Base-by-base conservation (phyloP, 768 basidiomycete genomes). In the Cystobasidium ongulense region DNA sequence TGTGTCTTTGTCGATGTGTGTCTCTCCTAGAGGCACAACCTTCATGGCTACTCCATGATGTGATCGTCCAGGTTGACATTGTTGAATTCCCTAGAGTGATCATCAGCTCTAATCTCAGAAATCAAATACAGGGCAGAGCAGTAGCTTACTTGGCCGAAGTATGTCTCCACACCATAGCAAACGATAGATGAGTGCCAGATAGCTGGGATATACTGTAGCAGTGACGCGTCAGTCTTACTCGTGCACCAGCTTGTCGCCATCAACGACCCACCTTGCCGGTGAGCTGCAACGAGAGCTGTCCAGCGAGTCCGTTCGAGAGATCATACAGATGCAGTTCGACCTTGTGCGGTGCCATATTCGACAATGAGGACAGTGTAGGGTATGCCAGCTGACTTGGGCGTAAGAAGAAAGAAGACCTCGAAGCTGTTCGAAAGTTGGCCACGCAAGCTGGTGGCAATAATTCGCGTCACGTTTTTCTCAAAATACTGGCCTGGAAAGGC, bases 161-260 rank as follows among this genome's bases (percentile, higher is more conserved):
- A 94, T 31, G 91, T 83, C 79, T 97, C 94, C 78, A 88, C 87
- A 2, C 87, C 87, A 80, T 87, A 95, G 2, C 88, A 89, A 64
- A 96, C 92, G 27, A 97, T 86, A 21, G 90, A 92, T 0, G 94
- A 95, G 81, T 97, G 94, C 93, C 76, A 68, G 91, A 93, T 94
- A 96, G 64, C 96, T 87, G 0, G 93, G 1, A 67, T 67, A 31
- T 67, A 50, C 46, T 67, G 21, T 39, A 53, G 38, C 43, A 36
- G 4, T 41, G 15, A 67, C 29, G 27, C 5, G 57, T 59, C 57
- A 29, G 63, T 64, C 43, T 52, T 21, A 17, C 25, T 13, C 36
- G 29, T 18, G 27, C 53, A 39, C 27, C 39, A 31, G 2, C n/a
- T 25, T 53, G 39, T 31, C 29, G 1, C n/a, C 1, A 2, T 17